Base-by-base conservation (phyloP, 23 red algal species). In the Cyanidioschyzon merolae region DNA sequence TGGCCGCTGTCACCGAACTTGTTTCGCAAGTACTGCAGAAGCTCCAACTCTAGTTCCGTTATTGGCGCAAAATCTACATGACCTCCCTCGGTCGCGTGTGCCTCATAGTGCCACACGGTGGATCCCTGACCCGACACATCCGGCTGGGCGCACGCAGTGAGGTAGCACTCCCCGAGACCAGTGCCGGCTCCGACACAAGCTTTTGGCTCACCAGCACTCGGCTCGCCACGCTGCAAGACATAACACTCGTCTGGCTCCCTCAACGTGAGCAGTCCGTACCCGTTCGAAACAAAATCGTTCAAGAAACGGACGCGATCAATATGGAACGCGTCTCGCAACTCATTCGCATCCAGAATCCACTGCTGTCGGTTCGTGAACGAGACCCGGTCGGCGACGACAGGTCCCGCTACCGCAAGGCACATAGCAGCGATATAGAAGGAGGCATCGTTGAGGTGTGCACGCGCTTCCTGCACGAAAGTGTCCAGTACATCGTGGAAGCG, bases 61-160 rank as follows among this genome's bases (percentile, higher is more conserved):
- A 77, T 58, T 0, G 94, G 94, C 15, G 94, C 94, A 88, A 91
- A 98, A 40, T 98, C 94, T 32, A 90, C 94, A 68, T 98, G 94
- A 21, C 94, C 94, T 34, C 94, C 94, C 76, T 98, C 94, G 1
- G 86, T 83, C 25, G 84, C 36, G 77, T 77, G 89, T 2, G 79
- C 94, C 21, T 74, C 84, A 29, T 91, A 85, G 15, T 41, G 58
- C 38, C 83, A 57, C 29, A 12, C 12, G n/a, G 32, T 32, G 2
- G 63, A 15, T 3, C 7, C 12, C 63, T 7, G n/a, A 3, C 3
- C 32, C 16, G 29, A 15, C 7, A 3, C 32, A 12, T 27, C n/a
- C 63, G 21, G 63, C 29, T 32, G 63, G 21, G 40, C 58, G 40
- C 74, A 40, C 38, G 88, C 76, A 1, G 88, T 90, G 37, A 98